Evolutionary conservation across 345 rosid genomes (phyloP).

Genomic region (Hevea brasiliensis): DNA sequence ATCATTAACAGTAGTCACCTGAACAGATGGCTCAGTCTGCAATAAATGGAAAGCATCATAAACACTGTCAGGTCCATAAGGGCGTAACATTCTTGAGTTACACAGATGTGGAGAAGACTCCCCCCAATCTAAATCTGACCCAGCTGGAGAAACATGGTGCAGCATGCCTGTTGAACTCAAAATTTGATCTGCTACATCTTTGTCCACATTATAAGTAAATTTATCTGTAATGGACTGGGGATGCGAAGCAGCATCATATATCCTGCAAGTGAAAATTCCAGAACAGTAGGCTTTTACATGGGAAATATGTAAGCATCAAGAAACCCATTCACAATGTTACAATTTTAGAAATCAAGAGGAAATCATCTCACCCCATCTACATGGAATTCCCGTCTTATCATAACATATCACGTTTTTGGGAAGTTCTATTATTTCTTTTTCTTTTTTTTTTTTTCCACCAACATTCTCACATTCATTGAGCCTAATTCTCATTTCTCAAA

Average conservation of each 20-base stretch:
- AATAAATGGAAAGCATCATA: slow-evolving; percentile 74
- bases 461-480: not conserved
- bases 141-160: slow-evolving; percentile 43
- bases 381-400: not conserved
- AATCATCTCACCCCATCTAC: not conserved
- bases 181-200: slow-evolving; percentile 34
- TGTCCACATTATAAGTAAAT: slow-evolving; percentile 34
- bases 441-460: not conserved
- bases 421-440: not conserved
- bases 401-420: not conserved
- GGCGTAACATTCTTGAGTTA: slow-evolving; percentile 47
- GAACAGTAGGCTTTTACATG: not conserved
- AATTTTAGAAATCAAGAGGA: not conserved
- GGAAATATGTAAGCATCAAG: not conserved
- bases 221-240: slow-evolving; percentile 54
- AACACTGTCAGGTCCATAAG: slow-evolving; percentile 49
- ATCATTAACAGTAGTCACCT: slow-evolving; percentile 44
- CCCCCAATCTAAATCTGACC: slow-evolving; percentile 62
- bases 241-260: slow-evolving; percentile 43
- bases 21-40: slow-evolving; percentile 78
- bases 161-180: slow-evolving; percentile 33
- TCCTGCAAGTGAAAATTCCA: slow-evolving; percentile 36
- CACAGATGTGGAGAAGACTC: slow-evolving; percentile 60
- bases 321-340: not conserved
- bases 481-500: not conserved